phyloP scores from a whole-genome alignment of 192 early-diverging fungal genomes.

The Backusella macrospora region DNA sequence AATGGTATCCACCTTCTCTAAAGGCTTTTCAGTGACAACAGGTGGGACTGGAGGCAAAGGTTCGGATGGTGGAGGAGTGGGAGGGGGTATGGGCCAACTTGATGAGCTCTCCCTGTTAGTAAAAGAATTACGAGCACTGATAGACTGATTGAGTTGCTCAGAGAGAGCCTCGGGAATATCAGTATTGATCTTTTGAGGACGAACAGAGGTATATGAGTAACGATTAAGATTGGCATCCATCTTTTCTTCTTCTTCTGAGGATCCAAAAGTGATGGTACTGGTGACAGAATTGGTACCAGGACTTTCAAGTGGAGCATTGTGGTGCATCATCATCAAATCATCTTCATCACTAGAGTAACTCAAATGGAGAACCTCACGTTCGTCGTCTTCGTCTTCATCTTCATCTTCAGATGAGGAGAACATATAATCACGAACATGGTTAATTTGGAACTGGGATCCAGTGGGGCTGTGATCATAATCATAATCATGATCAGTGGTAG shows the following conservation, averaged over 20 bases:
- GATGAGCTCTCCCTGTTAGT: not conserved
- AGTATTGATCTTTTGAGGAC: not conserved
- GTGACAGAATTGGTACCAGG: constrained; percentile 7
- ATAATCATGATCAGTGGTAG: not conserved
- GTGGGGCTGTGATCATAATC: not conserved
- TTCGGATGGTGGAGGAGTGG: constrained; percentile 27
- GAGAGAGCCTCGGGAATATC: not conserved
- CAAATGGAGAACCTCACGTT: not conserved
- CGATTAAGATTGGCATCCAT: not conserved
- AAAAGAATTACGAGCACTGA: not conserved
- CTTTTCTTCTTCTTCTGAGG: constrained; percentile 3
- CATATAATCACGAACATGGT: constrained; percentile 17
- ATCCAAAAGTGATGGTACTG: constrained; percentile 9
- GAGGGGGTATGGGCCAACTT: constrained; percentile 18
- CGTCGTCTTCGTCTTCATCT: not conserved
- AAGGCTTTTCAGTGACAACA: not conserved
- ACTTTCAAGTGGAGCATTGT: not conserved
- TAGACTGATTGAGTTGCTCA: not conserved
- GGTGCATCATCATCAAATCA: not conserved
- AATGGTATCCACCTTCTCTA: not conserved
- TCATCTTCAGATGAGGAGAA: constrained; percentile 9
- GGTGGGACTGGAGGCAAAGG: constrained; percentile 18
- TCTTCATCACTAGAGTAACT: constrained; percentile 20
- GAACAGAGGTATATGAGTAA: constrained; percentile 18
- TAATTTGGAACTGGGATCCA: constrained; percentile 1